phyloP scores from a whole-genome alignment of 2,329 filamentous ascomycete species.

The Nemania abortiva region DNA sequence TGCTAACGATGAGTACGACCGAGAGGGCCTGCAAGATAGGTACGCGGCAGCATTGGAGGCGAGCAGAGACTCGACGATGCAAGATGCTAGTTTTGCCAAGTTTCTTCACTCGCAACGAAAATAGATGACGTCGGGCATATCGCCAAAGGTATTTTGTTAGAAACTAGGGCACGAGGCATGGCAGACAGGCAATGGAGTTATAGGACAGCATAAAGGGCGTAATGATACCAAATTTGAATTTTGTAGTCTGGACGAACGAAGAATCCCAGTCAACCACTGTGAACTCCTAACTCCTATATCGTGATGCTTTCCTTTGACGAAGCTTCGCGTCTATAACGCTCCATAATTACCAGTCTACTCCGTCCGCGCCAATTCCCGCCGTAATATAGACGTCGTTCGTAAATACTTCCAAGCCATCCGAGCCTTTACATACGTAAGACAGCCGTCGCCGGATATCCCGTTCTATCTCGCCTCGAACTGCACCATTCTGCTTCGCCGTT shows the following conservation, averaged over 20 bases:
- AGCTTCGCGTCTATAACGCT: constrained; percentile 4
- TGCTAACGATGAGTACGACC: constrained; percentile 69
- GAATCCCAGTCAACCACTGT: constrained; percentile 19
- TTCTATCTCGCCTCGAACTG: constrained; percentile 91
- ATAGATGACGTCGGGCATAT: constrained; percentile 26
- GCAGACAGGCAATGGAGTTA: constrained; percentile 22
- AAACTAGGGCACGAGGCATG: background rate
- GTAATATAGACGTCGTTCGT: constrained; percentile 4
- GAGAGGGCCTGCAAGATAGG: constrained; percentile 76
- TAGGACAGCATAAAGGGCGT: constrained; percentile 39
- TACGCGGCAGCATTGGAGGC: constrained; percentile 81
- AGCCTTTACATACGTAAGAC: background rate
- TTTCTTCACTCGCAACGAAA: constrained; percentile 63
- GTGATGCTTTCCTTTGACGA: constrained; percentile 14
- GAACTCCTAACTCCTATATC: constrained; percentile 41
- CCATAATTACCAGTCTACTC: constrained; percentile 13
- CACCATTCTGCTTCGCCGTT: constrained; percentile 77
- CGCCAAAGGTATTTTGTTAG: constrained; percentile 1
- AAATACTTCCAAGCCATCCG: background rate
- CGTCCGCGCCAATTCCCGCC: background rate
- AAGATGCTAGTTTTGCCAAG: constrained; percentile 73
- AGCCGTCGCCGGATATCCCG: background rate
- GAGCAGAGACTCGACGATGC: constrained; percentile 63
- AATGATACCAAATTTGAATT: constrained; percentile 48
- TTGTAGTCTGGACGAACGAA: constrained; percentile 13